A percentile compares a stretch with the other conserved stretches of the same genome.
Evolutionary conservation across 805 yeast species (phyloP).

Genomic region (Barnettozyma botsteinii): DNA sequence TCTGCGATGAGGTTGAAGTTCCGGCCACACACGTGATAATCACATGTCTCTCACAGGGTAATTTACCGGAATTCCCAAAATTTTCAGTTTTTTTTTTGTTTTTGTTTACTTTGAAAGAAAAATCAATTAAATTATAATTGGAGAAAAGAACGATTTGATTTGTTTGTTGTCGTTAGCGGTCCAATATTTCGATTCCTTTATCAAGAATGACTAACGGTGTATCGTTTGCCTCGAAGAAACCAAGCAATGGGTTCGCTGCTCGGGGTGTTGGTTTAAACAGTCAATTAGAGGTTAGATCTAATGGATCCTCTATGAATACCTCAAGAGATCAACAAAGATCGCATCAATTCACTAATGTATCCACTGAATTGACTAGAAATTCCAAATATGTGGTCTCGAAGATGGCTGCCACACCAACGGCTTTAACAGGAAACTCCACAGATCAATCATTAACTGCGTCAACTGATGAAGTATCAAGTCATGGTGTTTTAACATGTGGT

Average conservation of each 20-base stretch:
- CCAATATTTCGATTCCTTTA: too few relatives aligned
- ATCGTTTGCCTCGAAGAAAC: background rate
- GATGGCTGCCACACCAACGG: slow-evolving; percentile 49
- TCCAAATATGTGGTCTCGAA: slow-evolving; percentile 51
- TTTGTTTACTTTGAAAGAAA: too few relatives aligned
- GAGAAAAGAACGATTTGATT: too few relatives aligned
- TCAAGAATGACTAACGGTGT: background rate
- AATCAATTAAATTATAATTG: background rate
- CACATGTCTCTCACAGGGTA: background rate
- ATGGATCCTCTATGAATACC: background rate
- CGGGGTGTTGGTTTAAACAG: slow-evolving; percentile 2
- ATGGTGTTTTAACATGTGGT: slow-evolving; percentile 28
- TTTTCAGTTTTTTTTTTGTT: background rate
- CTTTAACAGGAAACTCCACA: slow-evolving; percentile 4
- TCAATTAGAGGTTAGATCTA: slow-evolving; percentile 3
- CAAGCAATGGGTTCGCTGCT: slow-evolving; percentile 7
- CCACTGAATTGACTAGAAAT: slow-evolving; percentile 51
- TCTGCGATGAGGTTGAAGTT: slow-evolving; percentile 6
- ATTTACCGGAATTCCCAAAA: background rate
- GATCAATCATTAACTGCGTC: slow-evolving; percentile 20
- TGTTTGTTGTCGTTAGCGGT: too few relatives aligned
- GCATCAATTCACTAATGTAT: slow-evolving; percentile 21
- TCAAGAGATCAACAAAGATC: slow-evolving; percentile 9
- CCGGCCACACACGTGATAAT: background rate
- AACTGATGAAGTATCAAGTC: slow-evolving; percentile 26